Evolutionary conservation across 441 rosid genomes (phyloP), one percentile per base, ranked within the genome.

Genomic region (Mallotus repandus): DNA sequence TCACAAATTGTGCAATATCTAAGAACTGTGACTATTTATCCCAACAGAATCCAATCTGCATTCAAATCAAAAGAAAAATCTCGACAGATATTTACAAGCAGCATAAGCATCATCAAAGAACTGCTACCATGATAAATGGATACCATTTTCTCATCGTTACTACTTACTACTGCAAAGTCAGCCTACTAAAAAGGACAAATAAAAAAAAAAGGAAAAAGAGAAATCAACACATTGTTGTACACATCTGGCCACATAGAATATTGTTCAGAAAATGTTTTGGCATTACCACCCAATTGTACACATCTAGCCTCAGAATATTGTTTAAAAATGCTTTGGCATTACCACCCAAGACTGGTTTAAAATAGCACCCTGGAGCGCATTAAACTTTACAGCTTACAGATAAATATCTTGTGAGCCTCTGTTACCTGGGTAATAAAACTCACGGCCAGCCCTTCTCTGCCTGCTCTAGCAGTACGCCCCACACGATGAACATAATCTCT

Each of bases 391-490:
- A 32, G 49, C n/a, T 4, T 12, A 38, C 19, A 66, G 38, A 46
- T 9, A 32, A 59, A 12, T 6, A 9, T 49, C 65, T 65, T 43
- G 41, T 60, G 64, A 16, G 6, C 66, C 63, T 38, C 68, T 52
- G 12, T 32, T 38, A 93, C 98, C 96, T 91, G 86, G 15, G 97
- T 83, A 73, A 91, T 75, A 74, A 91, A 85, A 86, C 97, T 96
- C 63, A 93, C 75, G 70, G 98, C 96, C 78, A 90, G 76, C 32
- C 99, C 97, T 79, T 87, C 94, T 88, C 98, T 85, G 70, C 99
- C 97, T 78, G 97, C 99, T 82, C 98, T 90, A 71, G 99, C 98
- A 54, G 98, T 93, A 84, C 97, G 97, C 46, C 99, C 98, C 22
- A 93, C 99, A 76, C 97, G 97, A 84, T 96, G 99, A 62, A 90